Percentiles rank a stretch among this genome's conserved stretches.
These are phyloP conservation scores for Grigorovia yakushimaensis DNA, from an alignment of 805 yeast genomes.

Conservation along the genomic window DNA sequence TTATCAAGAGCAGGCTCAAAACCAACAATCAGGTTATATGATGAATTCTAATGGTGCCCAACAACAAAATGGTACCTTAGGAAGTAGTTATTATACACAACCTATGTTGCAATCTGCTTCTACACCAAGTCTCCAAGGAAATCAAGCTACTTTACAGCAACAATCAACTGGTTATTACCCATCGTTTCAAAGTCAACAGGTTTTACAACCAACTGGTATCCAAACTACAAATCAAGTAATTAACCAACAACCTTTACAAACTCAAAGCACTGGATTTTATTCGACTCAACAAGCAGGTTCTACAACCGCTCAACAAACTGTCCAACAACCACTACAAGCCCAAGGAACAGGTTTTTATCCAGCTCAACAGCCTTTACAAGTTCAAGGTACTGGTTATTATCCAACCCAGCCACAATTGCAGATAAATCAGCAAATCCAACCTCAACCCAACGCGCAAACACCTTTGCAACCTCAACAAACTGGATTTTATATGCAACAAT, in stretches of 20 bases:
- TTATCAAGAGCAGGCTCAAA: slow-evolving; percentile 4
- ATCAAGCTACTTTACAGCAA: not conserved
- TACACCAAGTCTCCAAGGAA: not conserved
- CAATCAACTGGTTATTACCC: slow-evolving; percentile 6
- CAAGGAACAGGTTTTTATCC: slow-evolving; percentile 35
- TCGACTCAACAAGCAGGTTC: slow-evolving; percentile 13
- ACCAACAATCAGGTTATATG: slow-evolving; percentile 13
- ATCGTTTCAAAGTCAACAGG: slow-evolving; percentile 5
- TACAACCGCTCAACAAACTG: not conserved
- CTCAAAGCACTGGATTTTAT: slow-evolving; percentile 36
- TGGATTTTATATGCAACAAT: slow-evolving; percentile 35
- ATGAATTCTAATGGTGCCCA: not conserved
- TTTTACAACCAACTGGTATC: slow-evolving; percentile 10
- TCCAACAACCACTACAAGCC: slow-evolving; percentile 16
- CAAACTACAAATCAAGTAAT: not conserved
- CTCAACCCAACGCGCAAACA: slow-evolving; percentile 20
- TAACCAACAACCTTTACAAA: slow-evolving; percentile 15
- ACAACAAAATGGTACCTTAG: slow-evolving; percentile 11
- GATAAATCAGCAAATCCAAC: slow-evolving; percentile 19
- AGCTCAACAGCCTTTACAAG: slow-evolving; percentile 15
- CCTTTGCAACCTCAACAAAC: slow-evolving; percentile 32
- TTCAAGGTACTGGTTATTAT: slow-evolving; percentile 3
- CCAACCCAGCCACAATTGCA: slow-evolving; percentile 12
- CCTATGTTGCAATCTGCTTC: not conserved
- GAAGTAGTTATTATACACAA: not conserved